A percentile compares a stretch with the other conserved stretches of the same genome.
phyloP scores from a whole-genome alignment of 139 green algal genomes.

The Micractinium sp. region DNA sequence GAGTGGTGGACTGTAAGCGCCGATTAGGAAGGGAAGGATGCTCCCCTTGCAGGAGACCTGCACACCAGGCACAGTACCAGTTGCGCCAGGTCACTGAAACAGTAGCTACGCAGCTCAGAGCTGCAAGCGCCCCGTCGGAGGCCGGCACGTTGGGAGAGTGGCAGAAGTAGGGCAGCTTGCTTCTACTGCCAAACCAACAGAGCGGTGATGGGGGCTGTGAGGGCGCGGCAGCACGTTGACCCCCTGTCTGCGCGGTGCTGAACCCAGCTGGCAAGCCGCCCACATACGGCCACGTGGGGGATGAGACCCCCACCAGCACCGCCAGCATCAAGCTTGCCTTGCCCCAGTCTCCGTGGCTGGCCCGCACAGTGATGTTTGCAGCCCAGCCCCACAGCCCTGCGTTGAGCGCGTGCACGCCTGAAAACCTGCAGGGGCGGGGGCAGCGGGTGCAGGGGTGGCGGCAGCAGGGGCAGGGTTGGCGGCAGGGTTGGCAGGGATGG shows the following conservation, averaged over 20 bases:
- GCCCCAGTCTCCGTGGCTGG: slow-evolving; percentile 21
- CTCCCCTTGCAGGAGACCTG: too few species aligned
- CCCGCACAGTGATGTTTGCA: slow-evolving; percentile 6
- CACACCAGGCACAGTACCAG: too few species aligned
- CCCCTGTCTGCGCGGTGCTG: neutral
- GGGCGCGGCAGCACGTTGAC: neutral
- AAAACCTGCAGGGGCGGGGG: neutral
- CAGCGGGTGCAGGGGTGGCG: too few species aligned
- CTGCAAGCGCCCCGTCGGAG: neutral
- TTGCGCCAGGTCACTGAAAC: too few species aligned
- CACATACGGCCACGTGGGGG: too few species aligned
- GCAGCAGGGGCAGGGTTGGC: neutral
- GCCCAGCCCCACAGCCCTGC: slow-evolving; percentile 37
- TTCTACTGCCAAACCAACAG: too few species aligned
- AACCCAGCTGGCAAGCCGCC: neutral
- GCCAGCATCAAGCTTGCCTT: neutral
- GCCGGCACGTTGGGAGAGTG: neutral
- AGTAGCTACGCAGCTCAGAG: too few species aligned
- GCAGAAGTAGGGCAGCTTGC: too few species aligned
- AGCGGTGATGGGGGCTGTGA: too few species aligned
- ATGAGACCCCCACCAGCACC: neutral
- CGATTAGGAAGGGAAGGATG: too few species aligned
- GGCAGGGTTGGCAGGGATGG: too few species aligned
- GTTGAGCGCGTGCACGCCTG: slow-evolving; percentile 17
- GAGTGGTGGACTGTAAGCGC: too few species aligned